Evolutionary conservation across 2,329 filamentous ascomycete genomes (phyloP), one percentile per base, ranked within the genome.

Genomic region (Stemphylium beticola): DNA sequence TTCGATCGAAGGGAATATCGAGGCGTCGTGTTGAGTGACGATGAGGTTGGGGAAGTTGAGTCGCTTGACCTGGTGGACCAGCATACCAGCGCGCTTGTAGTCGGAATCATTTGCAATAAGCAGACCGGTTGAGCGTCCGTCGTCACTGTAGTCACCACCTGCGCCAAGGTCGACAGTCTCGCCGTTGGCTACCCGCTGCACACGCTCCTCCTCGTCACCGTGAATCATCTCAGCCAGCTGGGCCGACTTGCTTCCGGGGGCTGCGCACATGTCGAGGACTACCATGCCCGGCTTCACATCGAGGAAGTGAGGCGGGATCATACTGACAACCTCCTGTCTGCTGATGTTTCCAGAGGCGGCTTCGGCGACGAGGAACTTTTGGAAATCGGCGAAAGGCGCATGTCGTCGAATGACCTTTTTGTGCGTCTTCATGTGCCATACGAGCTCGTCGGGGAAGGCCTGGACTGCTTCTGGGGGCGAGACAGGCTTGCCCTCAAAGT

Each of bases 341-440:
- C 91, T 96, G 69, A 99, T 98, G 76, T 98, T 99, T 68, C 95
- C 95, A 18, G 98, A 92, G 52, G 90, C 92, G 4, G 95, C 97
- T 82, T 99, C 95, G 47, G 93, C 96, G 44, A 99, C 95, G 45
- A 99, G 84, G 81, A 97, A 99, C 75, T 96, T 96, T 76, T 99
- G 95, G 78, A 99, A 98, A 24, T 91, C 89, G 44, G 92, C 88
- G 74, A 99, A 99, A 2, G 95, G 95, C 32, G 91, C 87, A 76
- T 96, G 96, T 73, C 93, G 93, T 68, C 95, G 89, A 59, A 99
- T 85, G 62, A 98, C 89, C 72, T 96, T 93, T 83, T 98, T 99
- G 59, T 95, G 92, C 5, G 93, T 98, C 40, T 93, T 96, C 92
- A 98, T 98, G 77, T 88, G 92, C 90, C 96, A 99, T 44, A 95